Evolutionary conservation across 495 filamentous ascomycete genomes (phyloP).

Genomic region (Neurospora sp.): DNA sequence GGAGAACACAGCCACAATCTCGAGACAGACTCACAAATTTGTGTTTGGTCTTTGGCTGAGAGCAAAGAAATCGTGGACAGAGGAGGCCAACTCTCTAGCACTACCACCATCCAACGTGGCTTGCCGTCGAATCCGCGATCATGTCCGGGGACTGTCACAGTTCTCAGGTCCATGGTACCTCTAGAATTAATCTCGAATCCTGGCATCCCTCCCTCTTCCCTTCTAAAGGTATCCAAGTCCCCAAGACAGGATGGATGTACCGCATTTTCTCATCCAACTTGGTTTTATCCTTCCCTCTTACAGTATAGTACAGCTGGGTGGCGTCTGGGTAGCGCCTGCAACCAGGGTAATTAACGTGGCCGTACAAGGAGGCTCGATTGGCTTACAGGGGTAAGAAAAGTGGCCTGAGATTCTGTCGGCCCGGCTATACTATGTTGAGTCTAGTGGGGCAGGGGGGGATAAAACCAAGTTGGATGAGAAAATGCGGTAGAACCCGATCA

Average conservation of each 20-base stretch:
- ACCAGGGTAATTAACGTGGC: too few species aligned
- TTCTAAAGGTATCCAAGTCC: neutral
- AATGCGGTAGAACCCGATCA: neutral
- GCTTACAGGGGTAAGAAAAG: too few species aligned
- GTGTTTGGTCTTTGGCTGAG: neutral
- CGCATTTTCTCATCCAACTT: too few species aligned
- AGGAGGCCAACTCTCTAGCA: neutral
- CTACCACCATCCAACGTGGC: neutral
- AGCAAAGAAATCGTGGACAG: neutral
- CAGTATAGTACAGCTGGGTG: too few species aligned
- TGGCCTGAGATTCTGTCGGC: too few species aligned
- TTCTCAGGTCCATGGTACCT: neutral
- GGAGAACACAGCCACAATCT: neutral
- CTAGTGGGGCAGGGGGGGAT: too few species aligned
- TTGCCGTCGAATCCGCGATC: neutral
- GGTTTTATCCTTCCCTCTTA: too few species aligned
- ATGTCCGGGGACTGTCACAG: neutral
- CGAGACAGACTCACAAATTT: neutral
- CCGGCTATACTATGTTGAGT: too few species aligned
- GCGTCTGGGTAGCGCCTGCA: too few species aligned
- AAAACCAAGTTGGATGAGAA: too few species aligned
- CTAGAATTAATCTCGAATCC: neutral
- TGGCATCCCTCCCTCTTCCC: neutral
- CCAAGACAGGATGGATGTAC: neutral
- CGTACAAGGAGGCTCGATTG: too few species aligned